Evolutionary conservation across 1,139 yeast species (phyloP), one percentile per base, ranked within the genome.

Genomic region (Yamadazyma epiphylla): DNA sequence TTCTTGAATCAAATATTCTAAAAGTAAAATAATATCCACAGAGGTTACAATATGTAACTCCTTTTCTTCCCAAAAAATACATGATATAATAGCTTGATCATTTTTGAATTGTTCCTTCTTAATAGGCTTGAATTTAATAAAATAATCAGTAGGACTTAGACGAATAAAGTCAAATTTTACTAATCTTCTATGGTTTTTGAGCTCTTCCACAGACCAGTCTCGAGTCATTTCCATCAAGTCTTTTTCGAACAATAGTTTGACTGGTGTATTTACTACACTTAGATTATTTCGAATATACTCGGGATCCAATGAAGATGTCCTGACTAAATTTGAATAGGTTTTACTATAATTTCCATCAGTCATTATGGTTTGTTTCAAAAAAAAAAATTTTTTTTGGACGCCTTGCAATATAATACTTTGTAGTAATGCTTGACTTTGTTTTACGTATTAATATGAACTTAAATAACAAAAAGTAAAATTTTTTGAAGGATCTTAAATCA

Each of bases 1-100:
- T 34, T 77, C 68, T 35, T 65, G 70, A 19, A 77, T 75, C 31
- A 80, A 61, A 40, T 69, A 67, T 48, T 80, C 87, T 27, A 80
- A 58, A 8, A 80, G 52, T 20, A 65, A 51, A 13, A 80, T 77
- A 31, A 81, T 66, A 48, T 80, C 88, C 17, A 80, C 88, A 3
- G 81, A 73, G 0, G 88, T 80, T 24, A 79, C 78, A 33, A 68
- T 76, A 47, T 65, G 69, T 34, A 65, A 58, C 26, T 64, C 58
- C 34, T 64, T 58, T 35, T 72, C 80, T 32, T 60, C 57, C 83
- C 85, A 78, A 49, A 64, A 70, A 22, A 80, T 77, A 48, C 88
- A 81, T 14, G 80, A 73, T 24, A 80, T 68, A 12, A 66, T 55
- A 15, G 66, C 43, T 2, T 64, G 46, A 15, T 48, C 46, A 23